phyloP scores from a whole-genome alignment of 176 grass and related monocot genomes.

The Eremochloa ophiuroides region DNA sequence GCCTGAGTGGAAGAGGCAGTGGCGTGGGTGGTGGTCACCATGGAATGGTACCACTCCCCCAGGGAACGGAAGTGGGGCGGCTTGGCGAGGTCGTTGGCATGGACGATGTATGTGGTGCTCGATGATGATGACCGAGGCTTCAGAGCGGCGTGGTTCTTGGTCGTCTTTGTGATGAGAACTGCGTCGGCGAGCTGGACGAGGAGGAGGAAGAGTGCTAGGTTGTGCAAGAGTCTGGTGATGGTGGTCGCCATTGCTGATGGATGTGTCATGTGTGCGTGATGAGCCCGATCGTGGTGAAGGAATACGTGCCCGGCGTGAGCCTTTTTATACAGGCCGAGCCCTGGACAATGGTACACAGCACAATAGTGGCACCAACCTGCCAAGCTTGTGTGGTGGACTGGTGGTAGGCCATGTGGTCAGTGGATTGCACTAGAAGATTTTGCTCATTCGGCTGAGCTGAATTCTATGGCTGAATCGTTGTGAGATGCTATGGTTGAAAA shows the following conservation, averaged over 20 bases:
- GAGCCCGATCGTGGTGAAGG: slow-evolving; percentile 2
- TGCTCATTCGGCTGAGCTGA: background rate
- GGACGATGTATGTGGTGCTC: background rate
- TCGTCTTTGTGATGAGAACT: background rate
- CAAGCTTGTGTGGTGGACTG: background rate
- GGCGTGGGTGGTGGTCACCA: background rate
- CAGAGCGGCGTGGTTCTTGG: background rate
- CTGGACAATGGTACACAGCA: background rate
- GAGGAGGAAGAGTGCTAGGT: background rate
- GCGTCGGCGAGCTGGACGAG: background rate
- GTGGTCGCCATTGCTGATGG: slow-evolving; percentile 20
- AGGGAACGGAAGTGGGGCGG: background rate
- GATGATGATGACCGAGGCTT: slow-evolving; percentile 9
- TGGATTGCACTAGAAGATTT: background rate
- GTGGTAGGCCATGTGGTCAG: background rate
- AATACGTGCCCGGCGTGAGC: background rate
- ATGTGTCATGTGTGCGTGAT: background rate
- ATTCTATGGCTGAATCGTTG: no score
- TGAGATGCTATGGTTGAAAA: no score
- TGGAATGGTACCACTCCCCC: background rate
- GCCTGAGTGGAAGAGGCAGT: background rate
- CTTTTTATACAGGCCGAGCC: background rate
- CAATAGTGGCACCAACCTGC: no score
- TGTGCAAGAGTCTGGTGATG: background rate
- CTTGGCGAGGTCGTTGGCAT: background rate